Evolutionary conservation across 208 protist species (phyloP).

Genomic region (Wallacemonas sp.): DNA sequence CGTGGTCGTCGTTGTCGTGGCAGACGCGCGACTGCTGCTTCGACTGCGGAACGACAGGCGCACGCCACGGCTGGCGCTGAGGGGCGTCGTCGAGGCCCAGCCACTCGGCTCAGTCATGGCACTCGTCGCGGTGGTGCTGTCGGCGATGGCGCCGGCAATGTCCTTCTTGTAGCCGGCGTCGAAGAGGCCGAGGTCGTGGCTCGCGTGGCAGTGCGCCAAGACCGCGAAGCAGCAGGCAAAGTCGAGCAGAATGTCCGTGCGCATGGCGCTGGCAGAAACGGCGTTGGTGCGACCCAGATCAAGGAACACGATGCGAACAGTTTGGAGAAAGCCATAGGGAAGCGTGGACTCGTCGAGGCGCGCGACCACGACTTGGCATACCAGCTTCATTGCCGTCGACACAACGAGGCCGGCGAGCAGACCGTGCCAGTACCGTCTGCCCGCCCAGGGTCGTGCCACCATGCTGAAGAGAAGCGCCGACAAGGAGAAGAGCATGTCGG

Average conservation of each 20-base stretch:
- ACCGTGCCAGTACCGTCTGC: slow-evolving; percentile 25
- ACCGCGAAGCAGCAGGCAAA: slow-evolving; percentile 4
- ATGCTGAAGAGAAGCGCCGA: slow-evolving; percentile 32
- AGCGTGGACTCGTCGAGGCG: slow-evolving; percentile 3
- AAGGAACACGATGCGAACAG: slow-evolving; percentile 2
- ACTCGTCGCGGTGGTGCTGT: too few species aligned
- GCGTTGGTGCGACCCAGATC: slow-evolving; percentile 10
- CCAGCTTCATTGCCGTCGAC: slow-evolving; percentile 34
- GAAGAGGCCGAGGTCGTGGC: slow-evolving; percentile 13
- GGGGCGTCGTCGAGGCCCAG: too few species aligned
- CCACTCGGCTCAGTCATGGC: too few species aligned
- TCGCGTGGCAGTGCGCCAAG: slow-evolving; percentile 1
- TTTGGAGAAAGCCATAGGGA: not conserved
- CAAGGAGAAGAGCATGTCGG: slow-evolving; percentile 43
- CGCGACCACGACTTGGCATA: slow-evolving; percentile 27
- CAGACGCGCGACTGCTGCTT: not conserved
- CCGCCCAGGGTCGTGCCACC: slow-evolving; percentile 43
- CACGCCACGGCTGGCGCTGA: too few species aligned
- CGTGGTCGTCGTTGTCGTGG: too few species aligned
- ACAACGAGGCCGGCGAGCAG: slow-evolving; percentile 26
- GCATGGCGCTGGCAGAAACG: slow-evolving; percentile 22
- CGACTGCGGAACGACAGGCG: not conserved
- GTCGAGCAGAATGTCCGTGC: slow-evolving; percentile 28
- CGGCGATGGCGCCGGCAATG: too few species aligned
- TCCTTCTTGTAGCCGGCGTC: too few species aligned